These are phyloP conservation scores for Paralagenidium karlingii DNA, from an alignment of 352 stramenopile species.

Conservation along the genomic window DNA sequence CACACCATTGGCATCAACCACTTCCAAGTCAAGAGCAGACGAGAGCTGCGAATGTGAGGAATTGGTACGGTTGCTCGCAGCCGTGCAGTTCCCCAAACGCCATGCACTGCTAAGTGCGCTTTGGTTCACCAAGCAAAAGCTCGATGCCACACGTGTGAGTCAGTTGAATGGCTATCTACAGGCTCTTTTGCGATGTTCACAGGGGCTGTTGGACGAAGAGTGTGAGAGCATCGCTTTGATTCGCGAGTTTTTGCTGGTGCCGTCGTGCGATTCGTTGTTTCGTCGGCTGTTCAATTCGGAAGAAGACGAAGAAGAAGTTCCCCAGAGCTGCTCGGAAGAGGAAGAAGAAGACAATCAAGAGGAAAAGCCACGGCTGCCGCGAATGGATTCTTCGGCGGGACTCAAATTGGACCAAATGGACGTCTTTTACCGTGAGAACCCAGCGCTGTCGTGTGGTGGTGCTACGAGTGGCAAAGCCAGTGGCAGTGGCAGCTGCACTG, in stretches of 20 bases:
- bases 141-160: conserved; percentile 37
- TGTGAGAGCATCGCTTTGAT: conserved; percentile 37
- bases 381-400: not conserved
- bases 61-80: conserved; percentile 24
- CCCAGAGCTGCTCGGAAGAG: not conserved
- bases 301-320: not conserved
- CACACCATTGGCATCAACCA: no score
- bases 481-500: no score
- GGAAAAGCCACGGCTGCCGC: not conserved
- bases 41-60: conserved; percentile 31
- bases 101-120: conserved; percentile 33
- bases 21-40: conserved; percentile 1
- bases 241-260: conserved; percentile 52
- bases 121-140: conserved; percentile 29
- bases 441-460: no score
- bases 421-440: no score
- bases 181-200: conserved; percentile 49
- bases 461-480: no score
- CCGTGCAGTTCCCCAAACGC: conserved; percentile 37
- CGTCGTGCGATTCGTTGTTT: not conserved
- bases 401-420: no score
- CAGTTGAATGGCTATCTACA: conserved; percentile 54
- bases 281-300: not conserved
- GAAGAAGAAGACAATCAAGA: not conserved
- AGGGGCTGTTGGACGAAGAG: conserved; percentile 36